Evolutionary conservation across 371 early-diverging fungal species (phyloP).

Genomic region (Lichtheimia corymbifera): DNA sequence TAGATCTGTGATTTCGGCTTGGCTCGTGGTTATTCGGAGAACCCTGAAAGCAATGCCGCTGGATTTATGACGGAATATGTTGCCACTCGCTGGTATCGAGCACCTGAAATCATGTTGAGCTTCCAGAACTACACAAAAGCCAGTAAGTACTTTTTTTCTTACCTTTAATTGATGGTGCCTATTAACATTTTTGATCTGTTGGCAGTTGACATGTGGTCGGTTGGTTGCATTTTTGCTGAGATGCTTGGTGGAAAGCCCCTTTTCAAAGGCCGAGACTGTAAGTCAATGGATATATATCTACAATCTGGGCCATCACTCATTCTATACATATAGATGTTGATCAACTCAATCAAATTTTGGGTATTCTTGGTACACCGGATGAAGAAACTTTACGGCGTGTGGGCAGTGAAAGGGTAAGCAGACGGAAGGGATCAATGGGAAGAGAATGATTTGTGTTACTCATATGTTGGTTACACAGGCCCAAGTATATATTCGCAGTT

Average conservation of each 20-base stretch:
- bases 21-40: conserved; percentile 87
- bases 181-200: not conserved
- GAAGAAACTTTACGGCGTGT: conserved; percentile 89
- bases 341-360: conserved; percentile 97
- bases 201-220: conserved; percentile 96
- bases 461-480: conserved; percentile 57
- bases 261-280: conserved; percentile 91
- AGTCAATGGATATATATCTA: conserved; percentile 21
- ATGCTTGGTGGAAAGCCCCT: conserved; percentile 88
- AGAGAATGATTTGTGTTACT: conserved; percentile 4
- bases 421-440: not conserved
- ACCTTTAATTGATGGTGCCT: not conserved
- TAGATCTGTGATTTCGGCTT: conserved; percentile 94
- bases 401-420: conserved; percentile 73
- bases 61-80: conserved; percentile 98
- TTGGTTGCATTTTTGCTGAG: conserved; percentile 98
- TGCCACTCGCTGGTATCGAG: conserved; percentile 98
- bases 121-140: conserved; percentile 94
- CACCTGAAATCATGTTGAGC: conserved; percentile 98
- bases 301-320: not conserved
- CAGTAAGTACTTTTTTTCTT: conserved; percentile 56
- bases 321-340: conserved; percentile 73
- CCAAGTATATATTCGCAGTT: conserved; percentile 91
- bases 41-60: conserved; percentile 76
- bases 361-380: conserved; percentile 97